phyloP scores from a whole-genome alignment of 495 filamentous ascomycete genomes.

The Podospora conica region DNA sequence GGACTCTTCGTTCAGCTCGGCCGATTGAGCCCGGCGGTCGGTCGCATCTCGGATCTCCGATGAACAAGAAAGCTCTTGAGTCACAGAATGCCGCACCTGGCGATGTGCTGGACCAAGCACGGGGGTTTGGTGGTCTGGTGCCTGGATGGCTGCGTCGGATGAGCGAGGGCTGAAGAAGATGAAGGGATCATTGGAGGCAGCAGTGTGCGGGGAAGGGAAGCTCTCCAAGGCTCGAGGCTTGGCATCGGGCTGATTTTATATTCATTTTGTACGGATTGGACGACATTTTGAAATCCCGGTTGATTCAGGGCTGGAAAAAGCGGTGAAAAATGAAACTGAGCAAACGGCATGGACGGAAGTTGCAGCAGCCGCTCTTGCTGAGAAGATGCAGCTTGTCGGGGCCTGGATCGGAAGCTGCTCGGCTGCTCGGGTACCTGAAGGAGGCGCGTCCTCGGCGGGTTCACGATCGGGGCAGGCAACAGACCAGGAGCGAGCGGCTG shows the following conservation, averaged over 20 bases:
- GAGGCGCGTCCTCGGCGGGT: background rate
- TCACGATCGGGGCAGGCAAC: background rate
- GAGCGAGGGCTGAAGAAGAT: constrained; percentile 1
- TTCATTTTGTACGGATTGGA: no score
- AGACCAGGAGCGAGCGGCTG: background rate
- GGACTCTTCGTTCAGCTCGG: background rate
- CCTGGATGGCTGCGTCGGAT: background rate
- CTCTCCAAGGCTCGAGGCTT: background rate
- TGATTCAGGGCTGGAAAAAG: background rate
- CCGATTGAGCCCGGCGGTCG: background rate
- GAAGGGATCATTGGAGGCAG: background rate
- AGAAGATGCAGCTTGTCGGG: background rate
- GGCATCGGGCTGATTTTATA: background rate
- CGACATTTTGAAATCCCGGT: background rate
- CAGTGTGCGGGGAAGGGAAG: constrained; percentile 1
- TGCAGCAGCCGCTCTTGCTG: background rate
- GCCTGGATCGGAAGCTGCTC: background rate
- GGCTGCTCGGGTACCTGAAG: background rate
- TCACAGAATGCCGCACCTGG: background rate
- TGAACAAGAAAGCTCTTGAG: background rate
- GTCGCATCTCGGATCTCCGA: background rate
- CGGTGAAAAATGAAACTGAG: background rate
- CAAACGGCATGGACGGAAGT: background rate
- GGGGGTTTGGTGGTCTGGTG: background rate
- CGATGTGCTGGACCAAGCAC: background rate